Base-by-base conservation (phyloP, 495 filamentous ascomycete species). In the Tirmania nivea region DNA sequence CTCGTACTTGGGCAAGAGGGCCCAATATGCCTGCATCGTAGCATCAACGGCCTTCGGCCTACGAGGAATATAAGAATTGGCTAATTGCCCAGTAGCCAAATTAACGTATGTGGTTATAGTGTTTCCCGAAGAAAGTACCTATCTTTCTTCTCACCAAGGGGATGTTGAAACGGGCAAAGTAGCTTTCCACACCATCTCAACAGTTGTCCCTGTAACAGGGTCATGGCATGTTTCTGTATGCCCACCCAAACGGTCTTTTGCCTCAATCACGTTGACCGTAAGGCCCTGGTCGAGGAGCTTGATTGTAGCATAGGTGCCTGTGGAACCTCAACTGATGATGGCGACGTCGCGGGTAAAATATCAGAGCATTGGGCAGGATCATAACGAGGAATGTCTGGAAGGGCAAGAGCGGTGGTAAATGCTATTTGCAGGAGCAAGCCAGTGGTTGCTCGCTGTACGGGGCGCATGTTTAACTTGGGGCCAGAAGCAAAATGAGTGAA, bases 321-420 rank as follows among this genome's bases (percentile, higher is more conserved):
- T 54, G 19, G 72, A 62, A 9, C 74, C 74, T 20, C 73, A 73
- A 0, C 74, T 73, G 25, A 76, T 66, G 42, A 77, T 69, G 14
- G 62, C 67, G 34, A 77, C 63, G 64, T 76, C 73, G 51, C 39
- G 39, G 39, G 12, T 14, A 7, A 47, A 7, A 7, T 25, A 25
- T 25, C 5, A 5, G 25, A 25, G 25, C 5, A 5, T 25, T 25
- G 25, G 25, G 25, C 25, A 25, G 5, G 25, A 5, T 25, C 5
- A 25, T 25, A 5, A 5, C 25, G 1, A 2, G 25, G 25, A 5
- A 2, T 25, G 25, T 25, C 25, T 5, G 2, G 25, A 25, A 5
- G 25, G 5, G 5, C 25, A 25, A 25, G 25, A 25, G 25, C 25
- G 25, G 25, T 25, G 25, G 25, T 2, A 25, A 1, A 25, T 25